phyloP scores from a whole-genome alignment of 495 filamentous ascomycete species.

The Aspergillus wentii region DNA sequence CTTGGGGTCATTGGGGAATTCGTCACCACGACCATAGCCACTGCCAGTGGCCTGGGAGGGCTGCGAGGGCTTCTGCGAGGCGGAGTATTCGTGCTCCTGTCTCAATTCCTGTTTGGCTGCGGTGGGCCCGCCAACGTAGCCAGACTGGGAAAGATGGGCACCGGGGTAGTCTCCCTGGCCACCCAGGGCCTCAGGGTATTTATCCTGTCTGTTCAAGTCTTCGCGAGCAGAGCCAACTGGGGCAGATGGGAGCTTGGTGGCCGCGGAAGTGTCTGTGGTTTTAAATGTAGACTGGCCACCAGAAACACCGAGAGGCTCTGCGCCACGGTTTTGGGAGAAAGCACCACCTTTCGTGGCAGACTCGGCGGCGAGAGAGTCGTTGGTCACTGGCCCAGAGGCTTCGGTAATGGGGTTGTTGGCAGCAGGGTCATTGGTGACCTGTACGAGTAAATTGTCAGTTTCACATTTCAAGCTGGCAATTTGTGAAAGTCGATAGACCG shows the following conservation, averaged over 20 bases:
- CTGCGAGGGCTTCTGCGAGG: slow-evolving; percentile 12
- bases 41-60: slow-evolving; percentile 22
- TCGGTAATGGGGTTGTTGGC: slow-evolving; percentile 42
- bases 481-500: neutral
- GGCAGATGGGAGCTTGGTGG: slow-evolving; percentile 46
- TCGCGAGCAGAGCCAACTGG: slow-evolving; percentile 43
- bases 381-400: slow-evolving; percentile 50
- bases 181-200: slow-evolving; percentile 44
- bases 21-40: slow-evolving; percentile 45
- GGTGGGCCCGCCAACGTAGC: slow-evolving; percentile 41
- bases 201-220: slow-evolving; percentile 37
- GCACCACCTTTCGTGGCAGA: slow-evolving; percentile 47
- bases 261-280: slow-evolving; percentile 51
- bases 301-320: slow-evolving; percentile 42
- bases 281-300: slow-evolving; percentile 47
- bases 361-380: slow-evolving; percentile 63
- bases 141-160: slow-evolving; percentile 33
- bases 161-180: slow-evolving; percentile 48
- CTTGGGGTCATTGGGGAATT: slow-evolving; percentile 37
- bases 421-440: slow-evolving; percentile 47
- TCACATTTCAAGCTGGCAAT: neutral
- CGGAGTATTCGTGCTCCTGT: slow-evolving; percentile 20
- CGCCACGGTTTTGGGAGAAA: slow-evolving; percentile 48
- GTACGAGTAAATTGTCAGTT: neutral
- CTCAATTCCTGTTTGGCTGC: slow-evolving; percentile 33